A percentile compares a stretch with the other conserved stretches of the same genome.
Conservation (phyloP, 208 protist species). For the Wallacemonas sp. region DNA sequence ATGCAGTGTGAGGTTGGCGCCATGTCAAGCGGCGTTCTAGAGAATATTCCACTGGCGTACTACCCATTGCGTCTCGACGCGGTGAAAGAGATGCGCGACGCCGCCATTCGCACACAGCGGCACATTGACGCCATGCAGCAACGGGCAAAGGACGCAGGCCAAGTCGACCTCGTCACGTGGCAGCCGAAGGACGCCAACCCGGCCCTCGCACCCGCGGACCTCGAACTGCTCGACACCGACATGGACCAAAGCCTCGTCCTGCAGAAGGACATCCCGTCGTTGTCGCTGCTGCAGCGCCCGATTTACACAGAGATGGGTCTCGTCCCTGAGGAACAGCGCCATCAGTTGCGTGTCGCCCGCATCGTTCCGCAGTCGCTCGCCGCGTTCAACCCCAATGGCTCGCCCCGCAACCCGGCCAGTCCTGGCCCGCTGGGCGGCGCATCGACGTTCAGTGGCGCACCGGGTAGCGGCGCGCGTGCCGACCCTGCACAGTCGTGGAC, state of each 20-base stretch:
- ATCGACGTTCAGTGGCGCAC: neutral
- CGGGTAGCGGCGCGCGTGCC: neutral
- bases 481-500: slow-evolving; percentile 35
- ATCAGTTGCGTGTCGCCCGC: slow-evolving; percentile 61
- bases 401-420: slow-evolving; percentile 8
- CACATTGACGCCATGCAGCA: slow-evolving; percentile 30
- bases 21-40: slow-evolving; percentile 62
- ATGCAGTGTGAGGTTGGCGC: slow-evolving; percentile 85
- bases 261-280: slow-evolving; percentile 59
- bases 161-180: slow-evolving; percentile 28
- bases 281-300: slow-evolving; percentile 74
- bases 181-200: slow-evolving; percentile 11
- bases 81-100: slow-evolving; percentile 25
- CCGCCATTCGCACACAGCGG: slow-evolving; percentile 19
- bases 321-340: slow-evolving; percentile 70
- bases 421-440: neutral
- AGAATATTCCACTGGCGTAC: slow-evolving; percentile 68
- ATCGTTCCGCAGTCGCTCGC: slow-evolving; percentile 42
- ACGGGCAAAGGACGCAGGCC: slow-evolving; percentile 16
- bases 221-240: slow-evolving; percentile 65
- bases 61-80: slow-evolving; percentile 46
- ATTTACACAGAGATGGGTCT: slow-evolving; percentile 86
- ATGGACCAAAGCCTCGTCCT: slow-evolving; percentile 56
- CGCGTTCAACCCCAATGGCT: slow-evolving; percentile 5
- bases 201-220: slow-evolving; percentile 44